Base-by-base conservation (phyloP, 2,329 filamentous ascomycete genomes). In the Epichloe baconii region DNA sequence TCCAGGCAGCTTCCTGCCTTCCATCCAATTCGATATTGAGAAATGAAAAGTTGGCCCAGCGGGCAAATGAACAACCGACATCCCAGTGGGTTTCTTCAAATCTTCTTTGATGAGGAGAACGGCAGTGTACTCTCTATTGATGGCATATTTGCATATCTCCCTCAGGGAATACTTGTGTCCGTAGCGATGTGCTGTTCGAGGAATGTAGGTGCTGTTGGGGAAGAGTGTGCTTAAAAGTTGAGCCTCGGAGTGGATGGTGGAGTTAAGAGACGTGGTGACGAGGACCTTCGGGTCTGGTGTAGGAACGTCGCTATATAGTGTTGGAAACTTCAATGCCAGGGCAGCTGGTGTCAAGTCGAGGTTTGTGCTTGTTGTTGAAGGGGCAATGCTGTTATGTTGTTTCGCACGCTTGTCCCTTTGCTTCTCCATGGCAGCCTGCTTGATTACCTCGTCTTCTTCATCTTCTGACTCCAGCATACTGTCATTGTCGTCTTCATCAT, bases 11-110 rank as follows among this genome's bases (percentile, higher is more conserved):
- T 86, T 87, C 64, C 85, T 87, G 48, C 88, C 88, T 59, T 94
- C 87, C 37, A 95, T 76, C 85, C 89, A 98, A 63, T 93, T 95
- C 56, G 83, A 84, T 56, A 96, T 86, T 52, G 77, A 82, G 71
- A 97, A 97, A 65, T 95, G 90, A 65, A 96, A 93, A 45, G 91
- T 95, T 1, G 93, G 91, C 0, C 93, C 91, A 0, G 76, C 65
- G 0, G 93, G 89, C 1, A 97, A 74, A 63, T 94, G 86, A 4
- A 95, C 82, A 15, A 97, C 78, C 34, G 89, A 89, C 26, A 97
- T 68, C 0, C 88, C 89, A 14, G 82, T 83, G 0, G 89, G 86
- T 61, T 79, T 82, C 71, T 98, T 98, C 58, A 82, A 79, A 64
- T 96, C 89, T 68, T 98, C 90, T 62, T 89, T 88, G 15, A 96